Evolutionary conservation across 179 eudicot species (phyloP).

Genomic region (Heliamphora pulchella): DNA sequence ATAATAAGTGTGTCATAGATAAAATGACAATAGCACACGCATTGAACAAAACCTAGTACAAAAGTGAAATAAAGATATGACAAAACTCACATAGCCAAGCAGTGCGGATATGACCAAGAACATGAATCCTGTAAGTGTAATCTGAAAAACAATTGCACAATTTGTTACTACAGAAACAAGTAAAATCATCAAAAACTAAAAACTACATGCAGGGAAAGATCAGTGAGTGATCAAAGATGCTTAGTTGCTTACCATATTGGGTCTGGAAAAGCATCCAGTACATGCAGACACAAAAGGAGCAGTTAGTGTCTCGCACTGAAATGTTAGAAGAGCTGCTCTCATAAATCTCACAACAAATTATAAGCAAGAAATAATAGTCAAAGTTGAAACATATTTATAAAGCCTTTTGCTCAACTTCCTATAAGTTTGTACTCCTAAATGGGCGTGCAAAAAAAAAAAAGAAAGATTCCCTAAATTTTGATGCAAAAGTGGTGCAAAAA

Average conservation of each 20-base stretch:
- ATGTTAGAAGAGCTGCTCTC: background rate
- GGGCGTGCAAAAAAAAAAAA: background rate
- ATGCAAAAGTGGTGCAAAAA: background rate
- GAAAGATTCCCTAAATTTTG: background rate
- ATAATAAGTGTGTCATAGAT: background rate
- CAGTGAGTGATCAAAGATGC: background rate
- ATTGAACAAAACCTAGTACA: background rate
- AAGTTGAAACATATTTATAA: background rate
- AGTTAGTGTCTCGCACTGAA: conserved; percentile 23
- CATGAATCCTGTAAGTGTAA: conserved; percentile 80
- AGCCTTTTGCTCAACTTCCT: background rate
- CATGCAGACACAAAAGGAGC: conserved; percentile 23
- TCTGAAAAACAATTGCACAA: conserved; percentile 37
- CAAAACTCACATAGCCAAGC: conserved; percentile 73
- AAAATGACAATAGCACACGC: background rate
- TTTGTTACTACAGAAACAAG: conserved; percentile 5
- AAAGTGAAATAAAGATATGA: background rate
- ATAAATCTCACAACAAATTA: background rate
- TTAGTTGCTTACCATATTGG: conserved; percentile 64
- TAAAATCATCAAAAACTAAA: background rate
- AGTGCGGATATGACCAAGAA: conserved; percentile 64
- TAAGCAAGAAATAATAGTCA: background rate
- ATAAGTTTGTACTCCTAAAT: background rate
- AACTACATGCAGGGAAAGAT: background rate
- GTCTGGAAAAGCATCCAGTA: conserved; percentile 53